Base-by-base conservation (phyloP, 2,329 filamentous ascomycete genomes). In the Colletotrichum chlorophyti region DNA sequence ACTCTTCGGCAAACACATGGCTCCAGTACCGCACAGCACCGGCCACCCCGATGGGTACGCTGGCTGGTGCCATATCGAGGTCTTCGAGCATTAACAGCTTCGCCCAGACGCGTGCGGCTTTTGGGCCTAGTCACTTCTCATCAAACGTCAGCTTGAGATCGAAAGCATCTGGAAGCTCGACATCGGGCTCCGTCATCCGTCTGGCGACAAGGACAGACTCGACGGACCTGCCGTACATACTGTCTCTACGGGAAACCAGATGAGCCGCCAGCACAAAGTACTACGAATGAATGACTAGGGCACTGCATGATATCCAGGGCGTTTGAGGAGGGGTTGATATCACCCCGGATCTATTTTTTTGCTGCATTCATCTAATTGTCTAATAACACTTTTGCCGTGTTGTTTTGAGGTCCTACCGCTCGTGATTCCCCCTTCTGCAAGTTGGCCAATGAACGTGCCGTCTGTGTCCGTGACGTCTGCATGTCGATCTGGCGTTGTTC, bases 21-120 rank as follows among this genome's bases (percentile, higher is more conserved):
- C 73, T 71, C 38, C 70, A 76, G 19, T 84, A 79, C 63, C 73
- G 76, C 49, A 84, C 82, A 6, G 82, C 82, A 14, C 82, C 82
- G 1, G 83, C 80, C n/a, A 84, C 82, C 23, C 76, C 81, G 6
- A 75, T 74, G 40, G 82, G 79, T 57, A 75, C 72, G 10, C 69
- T 65, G 14, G 70, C 72, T n/a, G 73, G 65, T 6, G 53, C 66
- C n/a, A 45, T 74, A 15, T 76, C 76, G 17, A 72, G 71, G 24
- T 72, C 66, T 46, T 71, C 68, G 8, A 78, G 74, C 58, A 65
- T 66, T 40, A 70, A 69, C 53, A 78, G 71, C 58, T 76, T 82
- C 53, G 74, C 79, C 26, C 76, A 75, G 65, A 75, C 75, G 3
- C 71, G 76, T 17, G 72, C 66, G 12, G 72, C 74, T 29, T 82